phyloP scores from a whole-genome alignment of 2,329 filamentous ascomycete species.

The Arthrinium puccinioides region DNA sequence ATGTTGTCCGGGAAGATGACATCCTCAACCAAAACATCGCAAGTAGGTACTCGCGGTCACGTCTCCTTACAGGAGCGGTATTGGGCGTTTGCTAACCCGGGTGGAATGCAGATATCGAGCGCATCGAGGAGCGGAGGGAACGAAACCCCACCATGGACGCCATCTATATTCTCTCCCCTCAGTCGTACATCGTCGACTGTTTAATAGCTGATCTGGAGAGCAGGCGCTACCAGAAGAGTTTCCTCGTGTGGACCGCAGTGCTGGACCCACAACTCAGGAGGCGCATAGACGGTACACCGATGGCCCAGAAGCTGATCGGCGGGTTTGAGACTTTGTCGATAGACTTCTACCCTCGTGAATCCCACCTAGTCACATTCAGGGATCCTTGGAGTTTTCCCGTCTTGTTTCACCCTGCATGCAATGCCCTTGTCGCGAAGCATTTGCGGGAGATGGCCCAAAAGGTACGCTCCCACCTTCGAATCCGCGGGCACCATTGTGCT shows the following conservation, averaged over 20 bases:
- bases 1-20: conserved; percentile 89
- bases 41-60: conserved; percentile 56
- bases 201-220: conserved; percentile 87
- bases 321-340: conserved; percentile 77
- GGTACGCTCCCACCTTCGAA: conserved; percentile 49
- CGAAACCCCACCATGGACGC: conserved; percentile 88
- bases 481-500: not conserved
- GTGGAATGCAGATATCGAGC: conserved; percentile 69
- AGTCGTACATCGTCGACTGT: conserved; percentile 85
- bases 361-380: conserved; percentile 81
- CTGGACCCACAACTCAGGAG: conserved; percentile 64
- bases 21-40: conserved; percentile 95
- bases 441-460: conserved; percentile 83
- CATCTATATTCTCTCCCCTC: conserved; percentile 82
- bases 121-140: conserved; percentile 79
- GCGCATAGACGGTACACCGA: conserved; percentile 65
- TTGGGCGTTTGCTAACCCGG: conserved; percentile 14
- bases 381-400: conserved; percentile 95
- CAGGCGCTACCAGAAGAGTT: conserved; percentile 70
- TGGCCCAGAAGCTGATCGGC: conserved; percentile 67
- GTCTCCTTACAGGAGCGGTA: too few species aligned
- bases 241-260: conserved; percentile 77
- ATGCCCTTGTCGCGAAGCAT: conserved; percentile 72
- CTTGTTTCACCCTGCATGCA: conserved; percentile 86
- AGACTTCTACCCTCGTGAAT: conserved; percentile 86